Base-by-base conservation (phyloP, 164 flowering plant genomes). In the Stephania cephalantha region DNA sequence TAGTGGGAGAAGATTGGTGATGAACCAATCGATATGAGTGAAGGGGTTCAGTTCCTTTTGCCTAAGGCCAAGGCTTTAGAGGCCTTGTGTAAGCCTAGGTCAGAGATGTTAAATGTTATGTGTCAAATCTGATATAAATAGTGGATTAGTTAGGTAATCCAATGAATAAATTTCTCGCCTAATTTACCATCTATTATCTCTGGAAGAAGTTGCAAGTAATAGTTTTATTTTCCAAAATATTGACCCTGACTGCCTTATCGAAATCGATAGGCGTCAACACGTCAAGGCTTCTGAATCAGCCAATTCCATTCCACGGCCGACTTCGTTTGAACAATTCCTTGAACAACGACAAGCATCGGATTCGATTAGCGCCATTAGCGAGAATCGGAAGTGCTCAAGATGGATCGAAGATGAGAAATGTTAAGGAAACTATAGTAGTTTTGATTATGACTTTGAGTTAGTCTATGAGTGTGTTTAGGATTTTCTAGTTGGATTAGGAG, bases 341-440 rank as follows among this genome's bases (percentile, higher is more conserved):
- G 83, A 4, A 95, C 88, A 1, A 94, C 71, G 35, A 90, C 88
- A 18, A 92, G 71, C 72, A 73, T 77, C 0, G n/a, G 64, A 13
- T 52, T 1, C 17, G 45, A 0, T 71, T 73, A 82, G 68, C 25
- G 8, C 70, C 78, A 12, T 75, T 65, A 48, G 68, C 73, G n/a
- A 6, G 81, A 46, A 8, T 20, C 18, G 9, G 81, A 46, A 13
- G 65, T 18, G 0, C 20, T 8, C n/a, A 86, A 79, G 29, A 88
- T 50, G 15, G 88, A 71, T 15, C 93, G 92, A 73, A 94, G 97
- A 75, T 88, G 95, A 67, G 90, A 82, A 72, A 90, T n/a, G n/a
- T n/a, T n/a, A n/a, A n/a, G n/a, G n/a, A n/a, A n/a, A n/a, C n/a
- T n/a, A n/a, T n/a, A n/a, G n/a, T n/a, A n/a, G n/a, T n/a, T n/a